phyloP scores from a whole-genome alignment of 2,329 filamentous ascomycete genomes.

The Botrytis paeoniae region DNA sequence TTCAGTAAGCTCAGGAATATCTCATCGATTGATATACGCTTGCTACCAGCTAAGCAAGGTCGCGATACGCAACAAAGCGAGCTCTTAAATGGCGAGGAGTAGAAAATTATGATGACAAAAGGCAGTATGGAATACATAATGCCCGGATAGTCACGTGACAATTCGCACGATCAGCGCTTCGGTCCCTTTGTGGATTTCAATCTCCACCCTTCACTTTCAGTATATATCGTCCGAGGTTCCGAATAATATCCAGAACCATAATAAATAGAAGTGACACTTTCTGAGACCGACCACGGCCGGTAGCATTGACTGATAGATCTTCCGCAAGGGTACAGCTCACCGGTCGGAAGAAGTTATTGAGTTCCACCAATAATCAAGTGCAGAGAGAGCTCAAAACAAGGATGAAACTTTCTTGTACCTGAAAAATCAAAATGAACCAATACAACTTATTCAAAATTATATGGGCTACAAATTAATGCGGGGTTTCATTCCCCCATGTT shows the following conservation, averaged over 20 bases:
- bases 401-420: not conserved
- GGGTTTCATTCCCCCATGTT: not conserved
- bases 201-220: not conserved
- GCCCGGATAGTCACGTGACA: not conserved
- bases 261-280: not conserved
- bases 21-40: not conserved
- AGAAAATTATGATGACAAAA: not conserved
- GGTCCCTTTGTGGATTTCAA: not conserved
- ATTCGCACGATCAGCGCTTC: not conserved
- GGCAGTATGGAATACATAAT: not conserved
- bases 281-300: not conserved
- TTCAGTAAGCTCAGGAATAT: no score
- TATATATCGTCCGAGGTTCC: not conserved
- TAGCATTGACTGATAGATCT: not conserved
- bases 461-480: not conserved
- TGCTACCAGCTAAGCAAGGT: not conserved
- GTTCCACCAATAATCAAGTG: conserved; percentile 10
- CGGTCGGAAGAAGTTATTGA: not conserved
- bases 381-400: not conserved
- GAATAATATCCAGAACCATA: not conserved
- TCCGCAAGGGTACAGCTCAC: not conserved
- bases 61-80: not conserved
- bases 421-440: not conserved
- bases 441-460: not conserved
- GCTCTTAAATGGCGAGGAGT: not conserved